A percentile compares a stretch with the other conserved stretches of the same genome.
phyloP scores from a whole-genome alignment of 2,329 filamentous ascomycete species.

The Rhynchosporium agropyri region DNA sequence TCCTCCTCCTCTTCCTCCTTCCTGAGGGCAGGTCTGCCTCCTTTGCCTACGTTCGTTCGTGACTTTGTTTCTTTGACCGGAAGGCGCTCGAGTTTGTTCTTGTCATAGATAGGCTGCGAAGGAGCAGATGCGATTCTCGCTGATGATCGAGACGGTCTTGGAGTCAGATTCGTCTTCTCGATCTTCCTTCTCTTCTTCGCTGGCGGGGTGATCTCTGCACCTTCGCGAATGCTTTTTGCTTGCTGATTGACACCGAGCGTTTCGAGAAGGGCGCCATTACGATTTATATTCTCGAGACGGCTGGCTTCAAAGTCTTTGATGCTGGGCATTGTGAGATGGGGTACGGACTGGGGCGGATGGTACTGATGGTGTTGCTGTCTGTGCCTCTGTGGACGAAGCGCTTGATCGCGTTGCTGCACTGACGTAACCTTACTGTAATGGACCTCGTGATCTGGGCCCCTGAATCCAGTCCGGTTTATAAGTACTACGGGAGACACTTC shows the following conservation, averaged over 20 bases:
- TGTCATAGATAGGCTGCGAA: constrained; percentile 16
- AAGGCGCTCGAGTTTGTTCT: constrained; percentile 1
- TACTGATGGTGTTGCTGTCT: background rate
- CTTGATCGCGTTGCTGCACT: background rate
- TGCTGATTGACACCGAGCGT: constrained; percentile 19
- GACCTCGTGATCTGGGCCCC: no score
- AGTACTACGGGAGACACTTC: no score
- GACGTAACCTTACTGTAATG: no score
- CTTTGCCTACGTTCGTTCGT: background rate
- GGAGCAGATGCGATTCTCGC: constrained; percentile 19
- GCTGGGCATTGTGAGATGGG: constrained; percentile 9
- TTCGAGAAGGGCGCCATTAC: constrained; percentile 20
- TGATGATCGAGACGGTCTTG: constrained; percentile 15
- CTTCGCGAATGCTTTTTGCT: constrained; percentile 18
- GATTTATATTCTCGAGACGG: constrained; percentile 18
- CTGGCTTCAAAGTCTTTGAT: constrained; percentile 14
- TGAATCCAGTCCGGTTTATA: no score
- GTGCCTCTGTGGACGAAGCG: background rate
- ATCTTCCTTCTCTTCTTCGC: constrained; percentile 18
- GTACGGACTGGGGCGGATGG: background rate
- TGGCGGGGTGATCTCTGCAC: background rate
- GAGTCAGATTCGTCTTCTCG: background rate
- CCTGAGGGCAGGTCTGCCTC: background rate
- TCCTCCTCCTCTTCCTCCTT: constrained; percentile 1
- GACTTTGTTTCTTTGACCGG: background rate